Percentiles rank a stretch among this genome's conserved stretches.
Evolutionary conservation across 148 eudicot genomes (phyloP).

Genomic region (Cornus kousa): DNA sequence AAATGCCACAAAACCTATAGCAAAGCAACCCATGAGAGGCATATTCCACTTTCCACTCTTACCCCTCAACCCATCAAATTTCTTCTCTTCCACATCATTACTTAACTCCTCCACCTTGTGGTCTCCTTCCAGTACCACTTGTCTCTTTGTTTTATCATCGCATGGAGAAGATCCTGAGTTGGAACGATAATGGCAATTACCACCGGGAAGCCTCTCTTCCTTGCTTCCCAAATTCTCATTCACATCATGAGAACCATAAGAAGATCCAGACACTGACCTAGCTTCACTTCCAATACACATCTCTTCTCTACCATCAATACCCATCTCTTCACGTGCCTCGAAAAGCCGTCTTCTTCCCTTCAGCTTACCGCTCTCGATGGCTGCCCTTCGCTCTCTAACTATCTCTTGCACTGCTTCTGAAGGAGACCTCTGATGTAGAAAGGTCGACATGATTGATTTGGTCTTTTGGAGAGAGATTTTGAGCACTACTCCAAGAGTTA

Average conservation of each 20-base stretch:
- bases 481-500: background rate
- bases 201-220: background rate
- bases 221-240: conserved; percentile 8
- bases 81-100: background rate
- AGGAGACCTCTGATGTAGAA: conserved; percentile 6
- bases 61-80: background rate
- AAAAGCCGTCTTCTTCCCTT: conserved; percentile 24
- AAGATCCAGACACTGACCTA: background rate
- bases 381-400: background rate
- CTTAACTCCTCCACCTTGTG: background rate
- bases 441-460: conserved; percentile 16
- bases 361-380: background rate
- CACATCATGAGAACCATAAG: conserved; percentile 1
- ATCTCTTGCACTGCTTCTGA: background rate
- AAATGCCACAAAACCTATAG: conserved; percentile 1
- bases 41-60: conserved; percentile 5
- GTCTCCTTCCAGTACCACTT: background rate
- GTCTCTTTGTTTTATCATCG: background rate
- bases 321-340: conserved; percentile 6
- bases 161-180: conserved; percentile 9
- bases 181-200: background rate
- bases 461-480: conserved; percentile 15
- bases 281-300: background rate
- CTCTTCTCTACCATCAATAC: background rate
- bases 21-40: background rate